Conservation (phyloP, 2,329 filamentous ascomycete species). For the Myriosclerotinia scirpicola region DNA sequence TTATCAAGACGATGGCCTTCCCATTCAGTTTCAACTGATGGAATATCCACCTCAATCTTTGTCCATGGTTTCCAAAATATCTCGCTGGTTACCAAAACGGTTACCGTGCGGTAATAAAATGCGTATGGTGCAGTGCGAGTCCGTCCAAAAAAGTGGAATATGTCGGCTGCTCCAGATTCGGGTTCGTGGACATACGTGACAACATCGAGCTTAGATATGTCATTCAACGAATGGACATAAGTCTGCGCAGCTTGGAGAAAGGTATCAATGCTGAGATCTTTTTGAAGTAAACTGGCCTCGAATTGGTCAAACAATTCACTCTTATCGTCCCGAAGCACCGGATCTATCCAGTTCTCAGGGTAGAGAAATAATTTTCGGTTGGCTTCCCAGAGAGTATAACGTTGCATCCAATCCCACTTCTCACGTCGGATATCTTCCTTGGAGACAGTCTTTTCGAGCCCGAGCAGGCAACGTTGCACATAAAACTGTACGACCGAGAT, state of each 20-base stretch:
- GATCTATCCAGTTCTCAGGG: slow-evolving; percentile 42
- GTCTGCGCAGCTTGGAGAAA: background rate
- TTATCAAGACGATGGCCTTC: background rate
- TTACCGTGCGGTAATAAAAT: background rate
- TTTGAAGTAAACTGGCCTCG: slow-evolving; percentile 24
- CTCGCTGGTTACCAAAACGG: background rate
- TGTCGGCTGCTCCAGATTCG: background rate
- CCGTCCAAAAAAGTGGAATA: background rate
- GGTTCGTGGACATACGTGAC: background rate
- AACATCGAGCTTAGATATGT: background rate
- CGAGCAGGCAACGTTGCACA: slow-evolving; percentile 40
- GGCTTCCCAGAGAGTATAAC: slow-evolving; percentile 38
- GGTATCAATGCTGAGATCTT: background rate
- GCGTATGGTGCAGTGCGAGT: background rate
- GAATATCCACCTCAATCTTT: background rate
- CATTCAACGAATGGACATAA: background rate
- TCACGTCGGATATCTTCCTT: background rate
- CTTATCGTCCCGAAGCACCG: slow-evolving; percentile 41
- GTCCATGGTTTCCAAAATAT: background rate
- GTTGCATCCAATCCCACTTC: slow-evolving; percentile 38
- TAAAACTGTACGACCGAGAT: slow-evolving; percentile 40
- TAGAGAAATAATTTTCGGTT: slow-evolving; percentile 41
- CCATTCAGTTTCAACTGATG: background rate
- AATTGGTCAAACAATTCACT: slow-evolving; percentile 32
- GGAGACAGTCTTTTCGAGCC: slow-evolving; percentile 33